These are phyloP conservation scores for Trifolium fragiferum DNA, from an alignment of 306 rosid species.

Conservation along the genomic window DNA sequence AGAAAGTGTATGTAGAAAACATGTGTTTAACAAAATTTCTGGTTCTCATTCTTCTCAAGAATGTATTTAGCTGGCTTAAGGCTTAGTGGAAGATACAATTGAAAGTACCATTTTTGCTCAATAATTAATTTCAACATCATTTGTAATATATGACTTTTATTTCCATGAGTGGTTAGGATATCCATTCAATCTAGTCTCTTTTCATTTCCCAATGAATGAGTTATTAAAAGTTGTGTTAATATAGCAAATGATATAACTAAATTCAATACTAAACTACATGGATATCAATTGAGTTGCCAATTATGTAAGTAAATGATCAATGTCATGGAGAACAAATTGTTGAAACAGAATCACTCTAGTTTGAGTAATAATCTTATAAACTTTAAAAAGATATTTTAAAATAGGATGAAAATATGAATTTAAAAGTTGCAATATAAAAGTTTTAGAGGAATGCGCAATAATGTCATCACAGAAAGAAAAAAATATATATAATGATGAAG, in stretches of 20 bases:
- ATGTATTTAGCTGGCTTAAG: slow-evolving; percentile 39
- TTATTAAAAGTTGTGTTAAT: neutral
- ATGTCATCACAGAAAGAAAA: no score
- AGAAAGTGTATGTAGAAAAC: slow-evolving; percentile 48
- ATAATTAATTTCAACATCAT: slow-evolving; percentile 56
- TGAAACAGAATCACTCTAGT: neutral
- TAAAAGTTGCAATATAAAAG: neutral
- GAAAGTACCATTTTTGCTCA: slow-evolving; percentile 55
- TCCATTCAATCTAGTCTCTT: neutral
- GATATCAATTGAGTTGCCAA: neutral
- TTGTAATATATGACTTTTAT: slow-evolving; percentile 43
- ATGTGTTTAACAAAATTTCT: slow-evolving; percentile 38
- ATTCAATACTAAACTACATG: neutral
- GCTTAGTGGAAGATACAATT: slow-evolving; percentile 65
- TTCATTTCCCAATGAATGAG: neutral
- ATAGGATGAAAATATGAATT: neutral
- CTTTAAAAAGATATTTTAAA: neutral
- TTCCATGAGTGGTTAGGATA: slow-evolving; percentile 43
- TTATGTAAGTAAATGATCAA: neutral
- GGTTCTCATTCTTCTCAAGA: slow-evolving; percentile 38
- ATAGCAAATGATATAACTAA: neutral
- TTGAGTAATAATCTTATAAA: no score
- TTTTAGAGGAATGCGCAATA: neutral
- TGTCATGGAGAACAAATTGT: neutral
- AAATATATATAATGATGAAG: no score